Base-by-base conservation (phyloP, 768 basidiomycete species). In the Fomitopsis serialis region DNA sequence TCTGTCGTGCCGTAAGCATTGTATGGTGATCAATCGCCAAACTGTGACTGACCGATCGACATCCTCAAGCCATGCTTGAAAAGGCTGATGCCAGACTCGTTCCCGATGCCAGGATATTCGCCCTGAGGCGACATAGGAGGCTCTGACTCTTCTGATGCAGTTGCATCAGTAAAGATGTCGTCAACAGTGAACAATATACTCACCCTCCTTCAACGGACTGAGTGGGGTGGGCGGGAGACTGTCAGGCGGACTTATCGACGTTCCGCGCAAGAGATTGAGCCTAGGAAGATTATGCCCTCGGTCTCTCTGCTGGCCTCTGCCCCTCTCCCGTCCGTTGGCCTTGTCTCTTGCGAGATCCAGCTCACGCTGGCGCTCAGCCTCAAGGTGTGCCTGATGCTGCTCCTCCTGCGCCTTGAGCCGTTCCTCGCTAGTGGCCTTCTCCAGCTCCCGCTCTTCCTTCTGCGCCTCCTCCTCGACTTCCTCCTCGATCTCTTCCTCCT, bases 51-150 rank as follows among this genome's bases (percentile, higher is more conserved):
- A 88, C 89, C 87, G 55, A 92, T 82, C 0, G 89, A 92, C 54
- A 78, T 74, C 66, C 79, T 87, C 58, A 92, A 75, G 54, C 80
- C 82, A 58, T 89, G 88, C 67, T 78, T 87, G 58, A 90, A 72
- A 27, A 76, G 73, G 47, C 61, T 70, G 29, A 80, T 63, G 11
- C 72, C 74, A 8, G 74, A 74, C 55, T 76, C 77, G 45, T 62
- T 63, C 19, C 54, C 50, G 2, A 55, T 53, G 10, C 43, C 51
- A 21, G 58, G 21, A 24, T 56, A 50, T 8, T 45, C 45, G 43
- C 59, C 61, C 45, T 27, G 51, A 47, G 19, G 52, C 51, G 49
- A 55, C 54, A 22, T 52, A 43, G 12, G 8, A 5, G 49, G 47
- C 32, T 65, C 61, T 2, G 60, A 54, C 2, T 61, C 55, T 44